These are phyloP conservation scores for Rickenella mellea DNA, from an alignment of 768 basidiomycete genomes.

Conservation along the genomic window DNA sequence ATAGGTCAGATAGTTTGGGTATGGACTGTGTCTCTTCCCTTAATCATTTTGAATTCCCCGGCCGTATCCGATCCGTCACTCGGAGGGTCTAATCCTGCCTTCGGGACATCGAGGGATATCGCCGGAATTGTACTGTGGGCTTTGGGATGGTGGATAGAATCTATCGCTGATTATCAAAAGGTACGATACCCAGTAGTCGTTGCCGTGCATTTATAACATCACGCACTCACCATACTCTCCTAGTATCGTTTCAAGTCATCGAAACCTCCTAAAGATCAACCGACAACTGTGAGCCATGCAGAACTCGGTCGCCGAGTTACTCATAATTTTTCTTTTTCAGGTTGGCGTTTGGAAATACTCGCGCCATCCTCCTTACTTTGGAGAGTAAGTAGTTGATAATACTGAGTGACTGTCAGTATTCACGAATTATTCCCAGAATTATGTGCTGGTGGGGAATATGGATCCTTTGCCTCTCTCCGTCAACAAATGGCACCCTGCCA, in stretches of 20 bases:
- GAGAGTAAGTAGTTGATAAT: conserved; percentile 37
- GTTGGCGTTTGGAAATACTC: conserved; percentile 46
- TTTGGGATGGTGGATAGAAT: conserved; percentile 49
- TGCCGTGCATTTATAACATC: not conserved
- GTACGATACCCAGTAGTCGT: conserved; percentile 18
- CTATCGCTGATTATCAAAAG: conserved; percentile 50
- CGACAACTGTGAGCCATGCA: conserved; percentile 29
- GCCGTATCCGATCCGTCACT: conserved; percentile 38
- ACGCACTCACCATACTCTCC: not conserved
- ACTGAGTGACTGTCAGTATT: not conserved
- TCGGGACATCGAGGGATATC: conserved; percentile 56
- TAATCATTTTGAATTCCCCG: conserved; percentile 61
- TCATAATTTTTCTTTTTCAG: conserved; percentile 16
- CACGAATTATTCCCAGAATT: conserved; percentile 26
- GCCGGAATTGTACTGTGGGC: conserved; percentile 53
- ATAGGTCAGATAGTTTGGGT: conserved; percentile 54
- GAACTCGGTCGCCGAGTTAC: not conserved
- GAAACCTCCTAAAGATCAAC: conserved; percentile 38
- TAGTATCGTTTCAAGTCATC: conserved; percentile 45
- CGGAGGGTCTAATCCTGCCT: conserved; percentile 41
- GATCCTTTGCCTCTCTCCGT: conserved; percentile 50
- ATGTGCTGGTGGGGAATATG: conserved; percentile 62
- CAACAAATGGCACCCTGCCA: conserved; percentile 33
- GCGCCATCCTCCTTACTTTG: conserved; percentile 64
- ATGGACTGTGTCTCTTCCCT: conserved; percentile 54